Conservation (phyloP, 257 asterid species). For the Handroanthus guayacan region DNA sequence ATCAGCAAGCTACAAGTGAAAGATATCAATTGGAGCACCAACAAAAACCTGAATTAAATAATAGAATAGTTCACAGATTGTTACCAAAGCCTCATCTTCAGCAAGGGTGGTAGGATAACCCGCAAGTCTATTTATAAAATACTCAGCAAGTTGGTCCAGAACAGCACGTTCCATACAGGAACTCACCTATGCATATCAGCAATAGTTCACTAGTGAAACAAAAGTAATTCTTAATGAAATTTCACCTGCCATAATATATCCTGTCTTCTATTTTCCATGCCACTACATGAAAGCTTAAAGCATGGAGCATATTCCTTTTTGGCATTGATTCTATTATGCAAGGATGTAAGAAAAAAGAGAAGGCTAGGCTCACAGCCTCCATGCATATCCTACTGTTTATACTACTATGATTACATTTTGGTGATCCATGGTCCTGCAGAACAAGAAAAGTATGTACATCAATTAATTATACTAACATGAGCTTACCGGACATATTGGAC, state of each 20-base stretch:
- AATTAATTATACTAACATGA: constrained; percentile 24
- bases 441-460: constrained; percentile 14
- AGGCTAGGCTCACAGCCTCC: constrained; percentile 22
- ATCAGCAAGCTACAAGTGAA: constrained; percentile 69
- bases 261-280: background rate
- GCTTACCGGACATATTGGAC: constrained; percentile 95
- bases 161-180: constrained; percentile 97
- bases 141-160: constrained; percentile 83
- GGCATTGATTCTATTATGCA: constrained; percentile 14
- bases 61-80: constrained; percentile 29
- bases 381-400: background rate
- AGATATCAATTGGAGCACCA: constrained; percentile 33
- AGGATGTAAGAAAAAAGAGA: constrained; percentile 17
- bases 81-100: constrained; percentile 90
- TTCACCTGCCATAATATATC: constrained; percentile 21
- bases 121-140: constrained; percentile 72
- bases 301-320: constrained; percentile 26
- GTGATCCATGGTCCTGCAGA: background rate
- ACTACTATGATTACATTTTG: constrained; percentile 18
- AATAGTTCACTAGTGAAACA: constrained; percentile 27
- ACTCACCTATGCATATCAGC: constrained; percentile 65
- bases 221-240: constrained; percentile 13
- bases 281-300: constrained; percentile 30
- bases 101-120: constrained; percentile 79
- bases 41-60: constrained; percentile 7